Conservation (phyloP, 345 rosid genomes). For the Brassica incana region DNA sequence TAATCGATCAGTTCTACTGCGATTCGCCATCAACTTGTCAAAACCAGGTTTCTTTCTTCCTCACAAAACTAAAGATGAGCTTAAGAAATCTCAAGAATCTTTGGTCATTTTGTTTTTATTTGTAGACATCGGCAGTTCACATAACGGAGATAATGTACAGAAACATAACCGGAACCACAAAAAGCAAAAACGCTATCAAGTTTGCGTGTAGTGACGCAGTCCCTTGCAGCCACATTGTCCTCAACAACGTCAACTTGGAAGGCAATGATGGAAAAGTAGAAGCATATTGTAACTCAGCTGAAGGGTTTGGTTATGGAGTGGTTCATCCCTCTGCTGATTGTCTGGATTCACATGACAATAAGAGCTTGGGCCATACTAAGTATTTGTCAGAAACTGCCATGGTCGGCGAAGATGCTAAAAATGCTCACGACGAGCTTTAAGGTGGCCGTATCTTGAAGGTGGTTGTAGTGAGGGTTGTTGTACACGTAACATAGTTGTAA, state of each 20-base stretch:
- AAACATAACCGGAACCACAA: slow-evolving; percentile 79
- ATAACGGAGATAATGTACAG: slow-evolving; percentile 85
- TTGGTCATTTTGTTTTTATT: too few relatives aligned
- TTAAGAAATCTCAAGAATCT: too few relatives aligned
- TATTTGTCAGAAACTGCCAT: slow-evolving; percentile 4
- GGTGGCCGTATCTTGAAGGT: slow-evolving; percentile 18
- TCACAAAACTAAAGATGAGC: too few relatives aligned
- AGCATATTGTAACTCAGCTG: slow-evolving; percentile 90
- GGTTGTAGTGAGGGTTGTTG: slow-evolving; percentile 28
- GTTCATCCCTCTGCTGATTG: slow-evolving; percentile 95
- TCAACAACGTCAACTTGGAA: slow-evolving; percentile 76
- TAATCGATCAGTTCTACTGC: slow-evolving; percentile 96
- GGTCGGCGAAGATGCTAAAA: background rate
- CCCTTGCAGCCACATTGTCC: slow-evolving; percentile 80
- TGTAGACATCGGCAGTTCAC: slow-evolving; percentile 89
- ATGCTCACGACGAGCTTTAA: slow-evolving; percentile 35
- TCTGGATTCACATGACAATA: slow-evolving; percentile 59
- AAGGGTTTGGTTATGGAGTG: slow-evolving; percentile 74
- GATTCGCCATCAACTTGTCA: slow-evolving; percentile 79
- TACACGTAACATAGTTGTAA: background rate
- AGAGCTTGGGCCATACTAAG: slow-evolving; percentile 10
- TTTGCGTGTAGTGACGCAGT: slow-evolving; percentile 92
- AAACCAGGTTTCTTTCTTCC: slow-evolving; percentile 62
- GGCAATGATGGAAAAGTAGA: slow-evolving; percentile 68
- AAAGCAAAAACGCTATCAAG: slow-evolving; percentile 69